Percentiles rank a stretch among this genome's conserved stretches.
Evolutionary conservation across 495 filamentous ascomycete genomes (phyloP).

Genomic region (Cladorrhinum samala): DNA sequence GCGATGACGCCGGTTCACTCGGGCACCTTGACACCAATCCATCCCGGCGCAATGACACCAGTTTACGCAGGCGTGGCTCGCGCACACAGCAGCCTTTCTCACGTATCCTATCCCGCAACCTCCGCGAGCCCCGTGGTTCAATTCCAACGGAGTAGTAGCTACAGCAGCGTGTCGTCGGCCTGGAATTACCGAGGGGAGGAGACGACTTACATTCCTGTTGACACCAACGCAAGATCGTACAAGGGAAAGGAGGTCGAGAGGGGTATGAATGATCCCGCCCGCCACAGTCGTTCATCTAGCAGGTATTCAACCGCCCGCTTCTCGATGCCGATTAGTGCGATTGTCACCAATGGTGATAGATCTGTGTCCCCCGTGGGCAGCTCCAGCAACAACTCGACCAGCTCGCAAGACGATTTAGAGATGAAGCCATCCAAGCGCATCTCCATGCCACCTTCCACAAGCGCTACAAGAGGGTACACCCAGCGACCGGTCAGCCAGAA

Average conservation of each 20-base stretch:
- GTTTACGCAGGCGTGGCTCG: slow-evolving; percentile 31
- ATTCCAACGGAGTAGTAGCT: slow-evolving; percentile 38
- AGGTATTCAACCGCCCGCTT: slow-evolving; percentile 16
- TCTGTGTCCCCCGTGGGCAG: slow-evolving; percentile 18
- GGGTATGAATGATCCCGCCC: slow-evolving; percentile 18
- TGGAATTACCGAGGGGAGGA: slow-evolving; percentile 21
- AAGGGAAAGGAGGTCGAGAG: slow-evolving; percentile 34
- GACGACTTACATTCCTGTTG: slow-evolving; percentile 18
- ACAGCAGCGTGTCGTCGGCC: slow-evolving; percentile 29
- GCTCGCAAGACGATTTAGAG: slow-evolving; percentile 33
- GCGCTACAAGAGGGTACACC: not conserved
- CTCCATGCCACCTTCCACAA: not conserved
- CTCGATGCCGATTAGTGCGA: slow-evolving; percentile 1
- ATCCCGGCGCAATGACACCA: slow-evolving; percentile 23
- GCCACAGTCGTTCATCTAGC: slow-evolving; percentile 26
- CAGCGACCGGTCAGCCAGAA: slow-evolving; percentile 12
- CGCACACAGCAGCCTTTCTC: slow-evolving; percentile 36
- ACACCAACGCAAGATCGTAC: slow-evolving; percentile 1
- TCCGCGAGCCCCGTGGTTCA: slow-evolving; percentile 37
- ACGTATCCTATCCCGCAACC: slow-evolving; percentile 37
- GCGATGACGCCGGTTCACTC: slow-evolving; percentile 19
- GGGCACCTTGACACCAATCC: slow-evolving; percentile 23
- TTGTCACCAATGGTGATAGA: slow-evolving; percentile 4
- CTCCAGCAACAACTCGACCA: slow-evolving; percentile 29
- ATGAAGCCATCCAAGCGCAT: slow-evolving; percentile 22